Evolutionary conservation across 352 stramenopile genomes (phyloP).

Genomic region (Vaucheria bursata): DNA sequence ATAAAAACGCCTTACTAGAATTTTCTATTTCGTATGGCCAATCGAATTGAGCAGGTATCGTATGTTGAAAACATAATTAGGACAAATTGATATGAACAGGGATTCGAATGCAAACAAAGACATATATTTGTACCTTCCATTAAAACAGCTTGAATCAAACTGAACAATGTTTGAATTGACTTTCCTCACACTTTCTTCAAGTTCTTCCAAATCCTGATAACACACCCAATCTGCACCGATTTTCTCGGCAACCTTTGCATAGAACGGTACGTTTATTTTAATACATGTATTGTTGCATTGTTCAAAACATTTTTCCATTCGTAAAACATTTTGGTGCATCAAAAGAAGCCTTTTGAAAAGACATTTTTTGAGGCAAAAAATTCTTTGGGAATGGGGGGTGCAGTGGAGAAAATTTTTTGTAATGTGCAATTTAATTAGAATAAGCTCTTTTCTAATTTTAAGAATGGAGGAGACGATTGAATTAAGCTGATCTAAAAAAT

Average conservation of each 20-base stretch:
- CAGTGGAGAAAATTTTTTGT: no score
- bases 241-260: slow-evolving; percentile 51
- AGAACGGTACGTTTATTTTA: neutral
- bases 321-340: neutral
- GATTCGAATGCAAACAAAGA: neutral
- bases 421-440: no score
- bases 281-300: neutral
- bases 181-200: slow-evolving; percentile 33
- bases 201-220: slow-evolving; percentile 60
- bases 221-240: slow-evolving; percentile 83
- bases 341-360: no score
- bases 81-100: neutral
- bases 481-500: no score
- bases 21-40: neutral
- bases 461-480: no score
- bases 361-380: no score
- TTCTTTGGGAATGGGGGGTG: no score
- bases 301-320: neutral
- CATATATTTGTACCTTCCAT: slow-evolving; percentile 55
- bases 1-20: neutral
- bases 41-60: slow-evolving; percentile 1
- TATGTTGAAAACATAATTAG: neutral
- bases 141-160: slow-evolving; percentile 96
- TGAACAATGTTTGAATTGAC: slow-evolving; percentile 50
- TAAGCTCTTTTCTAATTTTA: no score